These are phyloP conservation scores for Komagataella populi DNA, from an alignment of 805 yeast species.

Conservation along the genomic window DNA sequence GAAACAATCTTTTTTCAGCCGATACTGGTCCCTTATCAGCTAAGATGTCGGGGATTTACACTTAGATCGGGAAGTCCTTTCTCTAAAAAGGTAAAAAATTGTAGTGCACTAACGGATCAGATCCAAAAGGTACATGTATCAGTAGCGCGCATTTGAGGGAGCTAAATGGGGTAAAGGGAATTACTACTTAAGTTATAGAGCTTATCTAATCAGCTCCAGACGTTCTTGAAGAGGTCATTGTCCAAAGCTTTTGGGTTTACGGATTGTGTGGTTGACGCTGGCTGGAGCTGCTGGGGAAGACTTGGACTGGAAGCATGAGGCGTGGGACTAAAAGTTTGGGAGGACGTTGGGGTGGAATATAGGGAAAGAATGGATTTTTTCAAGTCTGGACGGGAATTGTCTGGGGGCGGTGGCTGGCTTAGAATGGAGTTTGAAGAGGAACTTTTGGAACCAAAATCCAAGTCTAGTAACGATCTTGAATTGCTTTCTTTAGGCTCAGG, in stretches of 20 bases:
- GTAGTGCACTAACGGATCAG: not conserved
- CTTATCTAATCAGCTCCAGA: slow-evolving; percentile 26
- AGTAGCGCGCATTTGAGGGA: too few species aligned
- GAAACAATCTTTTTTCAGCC: not conserved
- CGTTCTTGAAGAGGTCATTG: slow-evolving; percentile 58
- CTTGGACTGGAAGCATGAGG: slow-evolving; percentile 7
- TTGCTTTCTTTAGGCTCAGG: slow-evolving; percentile 5
- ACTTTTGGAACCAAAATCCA: slow-evolving; percentile 13
- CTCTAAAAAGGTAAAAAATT: slow-evolving; percentile 3
- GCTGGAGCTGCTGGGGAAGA: not conserved
- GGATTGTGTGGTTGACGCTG: slow-evolving; percentile 2
- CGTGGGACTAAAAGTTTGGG: slow-evolving; percentile 24
- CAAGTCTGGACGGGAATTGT: slow-evolving; percentile 57
- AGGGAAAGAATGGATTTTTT: slow-evolving; percentile 85
- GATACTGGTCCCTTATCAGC: not conserved
- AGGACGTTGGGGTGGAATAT: slow-evolving; percentile 52
- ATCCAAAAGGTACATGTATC: not conserved
- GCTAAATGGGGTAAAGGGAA: not conserved
- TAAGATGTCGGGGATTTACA: not conserved
- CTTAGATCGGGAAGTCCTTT: not conserved
- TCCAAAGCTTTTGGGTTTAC: slow-evolving; percentile 21
- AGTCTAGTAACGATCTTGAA: slow-evolving; percentile 11
- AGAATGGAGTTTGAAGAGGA: not conserved
- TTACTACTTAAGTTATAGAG: not conserved
- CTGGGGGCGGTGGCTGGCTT: not conserved